Percentiles rank a stretch among this genome's conserved stretches.
These are phyloP conservation scores for Nakaseomyces bracarensis DNA, from an alignment of 1,139 yeast species.

Conservation along the genomic window DNA sequence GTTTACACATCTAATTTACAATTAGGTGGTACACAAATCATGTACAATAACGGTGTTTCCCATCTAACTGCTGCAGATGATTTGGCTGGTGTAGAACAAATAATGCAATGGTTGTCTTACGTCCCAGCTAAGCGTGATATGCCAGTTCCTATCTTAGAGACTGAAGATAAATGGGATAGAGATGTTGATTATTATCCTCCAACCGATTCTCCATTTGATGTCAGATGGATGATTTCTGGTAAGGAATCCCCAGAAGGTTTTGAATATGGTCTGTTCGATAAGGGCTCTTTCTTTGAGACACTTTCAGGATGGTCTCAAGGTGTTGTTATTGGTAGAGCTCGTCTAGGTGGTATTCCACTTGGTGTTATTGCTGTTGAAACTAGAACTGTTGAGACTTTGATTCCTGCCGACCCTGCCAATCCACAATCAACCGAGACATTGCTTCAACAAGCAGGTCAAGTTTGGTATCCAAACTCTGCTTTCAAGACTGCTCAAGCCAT, in stretches of 20 bases:
- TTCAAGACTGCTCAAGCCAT: constrained; percentile 98
- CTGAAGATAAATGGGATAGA: constrained; percentile 87
- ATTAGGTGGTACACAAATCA: constrained; percentile 97
- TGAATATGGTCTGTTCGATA: constrained; percentile 85
- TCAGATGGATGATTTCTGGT: constrained; percentile 92
- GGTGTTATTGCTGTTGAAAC: constrained; percentile 98
- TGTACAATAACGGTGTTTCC: constrained; percentile 97
- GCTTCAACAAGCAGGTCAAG: constrained; percentile 96
- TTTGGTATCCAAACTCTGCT: constrained; percentile 98
- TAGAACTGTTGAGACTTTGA: constrained; percentile 74
- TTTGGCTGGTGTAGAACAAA: constrained; percentile 90
- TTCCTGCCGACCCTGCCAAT: constrained; percentile 98
- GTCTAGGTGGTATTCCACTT: constrained; percentile 96
- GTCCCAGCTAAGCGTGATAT: constrained; percentile 83
- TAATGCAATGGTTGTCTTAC: constrained; percentile 93
- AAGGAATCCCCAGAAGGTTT: constrained; percentile 60
- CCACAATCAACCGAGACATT: constrained; percentile 84
- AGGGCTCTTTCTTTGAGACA: constrained; percentile 92
- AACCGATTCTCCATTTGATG: constrained; percentile 72
- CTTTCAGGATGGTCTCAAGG: constrained; percentile 98
- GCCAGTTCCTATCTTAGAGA: constrained; percentile 86
- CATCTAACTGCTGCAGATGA: constrained; percentile 94
- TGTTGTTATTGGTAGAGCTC: constrained; percentile 97
- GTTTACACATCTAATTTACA: constrained; percentile 95
- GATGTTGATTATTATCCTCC: constrained; percentile 75